phyloP scores from a whole-genome alignment of 306 rosid species.

The Fragaria iinumae region DNA sequence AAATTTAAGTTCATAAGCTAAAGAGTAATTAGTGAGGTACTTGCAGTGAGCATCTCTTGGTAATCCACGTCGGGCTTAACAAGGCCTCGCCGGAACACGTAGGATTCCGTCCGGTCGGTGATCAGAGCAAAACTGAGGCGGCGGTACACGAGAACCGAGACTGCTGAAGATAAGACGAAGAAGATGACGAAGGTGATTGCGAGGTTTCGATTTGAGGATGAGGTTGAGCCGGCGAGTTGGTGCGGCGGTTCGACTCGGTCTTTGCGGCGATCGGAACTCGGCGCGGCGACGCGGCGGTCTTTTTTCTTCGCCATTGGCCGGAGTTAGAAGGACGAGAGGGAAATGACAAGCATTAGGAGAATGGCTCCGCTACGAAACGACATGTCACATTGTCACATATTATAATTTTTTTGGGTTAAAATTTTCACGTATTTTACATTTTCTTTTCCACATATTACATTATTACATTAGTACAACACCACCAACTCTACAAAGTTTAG shows the following conservation, averaged over 20 bases:
- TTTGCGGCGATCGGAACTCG: conserved; percentile 35
- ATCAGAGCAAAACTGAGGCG: conserved; percentile 31
- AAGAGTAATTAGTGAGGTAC: conserved; percentile 17
- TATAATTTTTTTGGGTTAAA: no score
- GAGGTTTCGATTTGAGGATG: conserved; percentile 35
- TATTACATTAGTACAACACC: no score
- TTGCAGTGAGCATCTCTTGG: conserved; percentile 68
- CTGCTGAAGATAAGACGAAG: conserved; percentile 52
- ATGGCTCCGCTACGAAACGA: no score
- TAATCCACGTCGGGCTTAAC: conserved; percentile 42
- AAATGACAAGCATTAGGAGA: no score
- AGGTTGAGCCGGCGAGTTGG: conserved; percentile 26
- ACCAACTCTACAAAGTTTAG: no score
- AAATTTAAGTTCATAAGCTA: neutral
- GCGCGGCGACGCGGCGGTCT: conserved; percentile 47
- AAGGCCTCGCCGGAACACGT: conserved; percentile 40
- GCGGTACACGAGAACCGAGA: conserved; percentile 43
- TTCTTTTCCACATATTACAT: no score
- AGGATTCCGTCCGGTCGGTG: conserved; percentile 20
- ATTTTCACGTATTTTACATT: no score
- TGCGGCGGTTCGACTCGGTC: conserved; percentile 35
- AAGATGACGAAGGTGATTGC: conserved; percentile 37
- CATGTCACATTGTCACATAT: no score
- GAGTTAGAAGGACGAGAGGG: no score
- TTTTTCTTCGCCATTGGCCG: conserved; percentile 67